Percentiles rank a stretch among this genome's conserved stretches.
Evolutionary conservation across 192 early-diverging fungal species (phyloP).

Genomic region (Phlyctochytrium bullatum): DNA sequence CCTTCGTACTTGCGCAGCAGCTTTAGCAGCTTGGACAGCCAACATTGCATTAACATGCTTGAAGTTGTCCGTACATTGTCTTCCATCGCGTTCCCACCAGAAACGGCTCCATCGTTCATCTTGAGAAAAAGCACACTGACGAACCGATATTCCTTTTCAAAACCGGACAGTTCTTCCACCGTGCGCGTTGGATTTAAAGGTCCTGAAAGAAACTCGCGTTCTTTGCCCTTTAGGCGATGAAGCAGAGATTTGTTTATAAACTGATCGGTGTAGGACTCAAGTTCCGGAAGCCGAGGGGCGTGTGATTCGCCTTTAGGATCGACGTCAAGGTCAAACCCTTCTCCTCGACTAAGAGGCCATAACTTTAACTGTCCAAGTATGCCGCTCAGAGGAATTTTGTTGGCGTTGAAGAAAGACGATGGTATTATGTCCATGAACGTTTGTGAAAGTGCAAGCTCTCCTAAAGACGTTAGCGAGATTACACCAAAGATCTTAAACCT

Average conservation of each 20-base stretch:
- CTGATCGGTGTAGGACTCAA: neutral
- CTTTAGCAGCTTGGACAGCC: neutral
- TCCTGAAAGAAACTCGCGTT: too few relatives aligned
- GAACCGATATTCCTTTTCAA: neutral
- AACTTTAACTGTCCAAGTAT: too few relatives aligned
- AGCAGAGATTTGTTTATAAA: neutral
- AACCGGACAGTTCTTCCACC: neutral
- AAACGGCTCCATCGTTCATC: neutral
- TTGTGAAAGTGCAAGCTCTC: neutral
- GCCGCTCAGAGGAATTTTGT: too few relatives aligned
- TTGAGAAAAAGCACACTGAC: neutral
- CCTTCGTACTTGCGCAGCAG: neutral
- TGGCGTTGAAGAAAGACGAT: too few relatives aligned
- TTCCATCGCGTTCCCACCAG: neutral
- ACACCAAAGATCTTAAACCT: neutral
- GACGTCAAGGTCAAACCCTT: neutral
- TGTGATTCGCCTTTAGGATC: neutral
- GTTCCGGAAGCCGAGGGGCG: neutral
- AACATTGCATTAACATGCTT: neutral
- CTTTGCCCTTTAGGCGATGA: neutral
- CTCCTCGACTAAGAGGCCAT: too few relatives aligned
- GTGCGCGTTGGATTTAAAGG: neutral
- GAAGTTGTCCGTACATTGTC: neutral
- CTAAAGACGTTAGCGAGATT: neutral
- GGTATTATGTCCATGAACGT: too few relatives aligned